These are phyloP conservation scores for Akebia trifoliata DNA, from an alignment of 164 flowering plant genomes.

Conservation along the genomic window DNA sequence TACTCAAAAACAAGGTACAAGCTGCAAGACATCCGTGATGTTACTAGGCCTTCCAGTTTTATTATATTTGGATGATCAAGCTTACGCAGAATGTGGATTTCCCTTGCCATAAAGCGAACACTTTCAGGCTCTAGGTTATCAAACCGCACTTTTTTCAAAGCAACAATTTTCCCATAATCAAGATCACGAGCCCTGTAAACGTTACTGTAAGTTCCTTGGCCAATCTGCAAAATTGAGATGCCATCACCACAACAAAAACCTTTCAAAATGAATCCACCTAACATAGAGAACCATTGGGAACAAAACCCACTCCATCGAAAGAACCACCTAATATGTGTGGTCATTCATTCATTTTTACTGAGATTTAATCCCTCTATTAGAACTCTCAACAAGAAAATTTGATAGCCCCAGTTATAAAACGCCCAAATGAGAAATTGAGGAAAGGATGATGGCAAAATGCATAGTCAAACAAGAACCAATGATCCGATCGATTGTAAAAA, in stretches of 20 bases:
- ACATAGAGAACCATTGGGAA: neutral
- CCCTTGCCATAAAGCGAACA: constrained; percentile 97
- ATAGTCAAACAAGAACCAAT: too few relatives aligned
- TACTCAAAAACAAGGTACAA: constrained; percentile 92
- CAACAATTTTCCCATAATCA: constrained; percentile 83
- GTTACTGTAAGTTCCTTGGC: constrained; percentile 94
- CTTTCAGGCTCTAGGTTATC: constrained; percentile 93
- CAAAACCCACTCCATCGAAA: neutral
- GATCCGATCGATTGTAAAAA: neutral
- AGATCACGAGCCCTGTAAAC: constrained; percentile 92
- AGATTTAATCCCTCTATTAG: neutral
- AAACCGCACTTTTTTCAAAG: constrained; percentile 91
- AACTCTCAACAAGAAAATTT: too few relatives aligned
- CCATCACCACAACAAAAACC: constrained; percentile 8
- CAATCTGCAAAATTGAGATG: constrained; percentile 57
- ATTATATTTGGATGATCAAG: constrained; percentile 94
- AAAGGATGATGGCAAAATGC: too few relatives aligned
- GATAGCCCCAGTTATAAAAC: neutral
- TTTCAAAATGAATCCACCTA: neutral
- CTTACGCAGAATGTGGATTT: constrained; percentile 76
- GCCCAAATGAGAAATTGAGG: neutral
- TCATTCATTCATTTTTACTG: neutral
- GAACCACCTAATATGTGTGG: neutral
- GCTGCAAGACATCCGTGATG: constrained; percentile 88
- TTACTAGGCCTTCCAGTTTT: constrained; percentile 83